Evolutionary conservation across 2,329 filamentous ascomycete species (phyloP).

Genomic region (Xenoacremonium recifei): DNA sequence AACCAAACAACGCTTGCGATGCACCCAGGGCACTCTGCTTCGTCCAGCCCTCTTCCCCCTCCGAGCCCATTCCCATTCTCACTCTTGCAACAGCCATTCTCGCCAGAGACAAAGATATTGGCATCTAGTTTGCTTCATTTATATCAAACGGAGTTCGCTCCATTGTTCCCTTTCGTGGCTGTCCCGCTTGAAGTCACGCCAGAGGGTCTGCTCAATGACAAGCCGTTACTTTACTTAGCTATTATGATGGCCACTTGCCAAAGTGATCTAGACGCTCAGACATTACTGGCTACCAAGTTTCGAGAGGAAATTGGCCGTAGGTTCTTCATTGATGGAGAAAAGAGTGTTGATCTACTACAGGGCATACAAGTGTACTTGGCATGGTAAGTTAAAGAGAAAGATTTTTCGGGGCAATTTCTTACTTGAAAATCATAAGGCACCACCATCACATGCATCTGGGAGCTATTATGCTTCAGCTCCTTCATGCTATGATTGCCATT

Average conservation of each 20-base stretch:
- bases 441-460: constrained; percentile 7
- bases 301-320: constrained; percentile 8
- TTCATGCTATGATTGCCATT: constrained; percentile 9
- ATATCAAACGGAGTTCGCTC: constrained; percentile 8
- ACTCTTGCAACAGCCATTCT: too few relatives aligned
- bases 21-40: background rate
- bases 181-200: constrained; percentile 1
- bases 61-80: too few relatives aligned
- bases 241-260: constrained; percentile 12
- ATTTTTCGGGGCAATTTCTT: background rate
- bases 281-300: constrained; percentile 6
- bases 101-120: background rate
- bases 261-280: constrained; percentile 1
- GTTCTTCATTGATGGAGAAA: constrained; percentile 7
- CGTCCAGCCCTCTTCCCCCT: constrained; percentile 1
- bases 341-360: constrained; percentile 5
- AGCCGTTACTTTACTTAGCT: constrained; percentile 8
- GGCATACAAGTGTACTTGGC: constrained; percentile 4
- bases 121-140: constrained; percentile 6
- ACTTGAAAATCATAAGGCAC: constrained; percentile 5
- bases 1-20: too few relatives aligned
- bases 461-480: constrained; percentile 6
- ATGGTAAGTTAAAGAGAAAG: constrained; percentile 1
- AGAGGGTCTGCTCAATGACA: background rate
- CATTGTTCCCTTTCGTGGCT: constrained; percentile 8